Evolutionary conservation across 495 filamentous ascomycete species (phyloP).

Genomic region (Aspergillus haitiensis): DNA sequence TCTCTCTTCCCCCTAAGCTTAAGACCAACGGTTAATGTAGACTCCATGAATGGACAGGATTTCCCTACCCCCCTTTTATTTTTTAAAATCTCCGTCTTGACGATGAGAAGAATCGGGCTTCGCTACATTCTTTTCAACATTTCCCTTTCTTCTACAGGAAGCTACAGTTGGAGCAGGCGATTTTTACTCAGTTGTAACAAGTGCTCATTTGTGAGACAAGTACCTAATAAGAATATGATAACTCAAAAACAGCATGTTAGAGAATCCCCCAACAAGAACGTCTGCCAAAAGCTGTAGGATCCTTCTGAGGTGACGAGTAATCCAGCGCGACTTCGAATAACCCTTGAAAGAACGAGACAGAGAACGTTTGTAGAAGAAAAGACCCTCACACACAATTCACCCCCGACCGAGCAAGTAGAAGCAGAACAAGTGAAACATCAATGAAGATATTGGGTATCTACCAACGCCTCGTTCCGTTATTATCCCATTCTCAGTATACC

Average conservation of each 20-base stretch:
- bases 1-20: too few species aligned
- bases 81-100: too few species aligned
- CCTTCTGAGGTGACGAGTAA: not conserved
- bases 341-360: constrained; percentile 16
- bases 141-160: too few species aligned
- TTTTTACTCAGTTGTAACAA: too few species aligned
- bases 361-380: constrained; percentile 23
- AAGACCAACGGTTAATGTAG: too few species aligned
- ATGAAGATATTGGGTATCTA: constrained; percentile 52
- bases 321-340: not conserved
- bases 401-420: constrained; percentile 32
- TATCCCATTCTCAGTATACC: constrained; percentile 41
- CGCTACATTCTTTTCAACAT: too few species aligned
- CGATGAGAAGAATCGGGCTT: too few species aligned
- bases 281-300: not conserved
- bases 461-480: constrained; percentile 53
- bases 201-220: too few species aligned
- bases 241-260: not conserved
- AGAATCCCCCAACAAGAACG: not conserved
- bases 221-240: not conserved
- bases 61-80: too few species aligned
- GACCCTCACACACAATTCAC: constrained; percentile 11
- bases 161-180: too few species aligned
- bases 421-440: constrained; percentile 38
- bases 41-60: too few species aligned